Base-by-base conservation (phyloP, 306 rosid genomes). In the Quercus mongolica region DNA sequence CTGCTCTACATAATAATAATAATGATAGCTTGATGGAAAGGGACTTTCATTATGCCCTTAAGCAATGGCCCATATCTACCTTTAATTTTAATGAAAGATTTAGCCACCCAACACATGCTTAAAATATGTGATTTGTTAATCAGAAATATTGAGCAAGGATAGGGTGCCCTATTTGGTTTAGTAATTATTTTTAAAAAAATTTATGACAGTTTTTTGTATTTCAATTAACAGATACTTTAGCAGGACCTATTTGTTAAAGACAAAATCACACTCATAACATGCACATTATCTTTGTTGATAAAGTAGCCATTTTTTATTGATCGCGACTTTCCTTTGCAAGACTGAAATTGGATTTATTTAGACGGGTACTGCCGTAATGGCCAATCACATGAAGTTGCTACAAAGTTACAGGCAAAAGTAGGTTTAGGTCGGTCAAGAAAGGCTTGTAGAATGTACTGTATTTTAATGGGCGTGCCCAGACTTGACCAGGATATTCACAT, bases 1-100 rank as follows among this genome's bases (percentile, higher is more conserved):
- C 73, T 70, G 38, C 82, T 52, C 75, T 38, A 71, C 83, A 78
- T 7, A 67, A 49, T 49, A 46, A 44, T 44, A 18, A 67, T 76
- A 68, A 77, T 77, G 68, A 61, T 81, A n/a, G 78, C 46, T 69
- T 54, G 19, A 25, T 72, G 18, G 82, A 84, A 73, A 23, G 61
- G 25, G 63, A 57, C 80, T 26, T 20, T 20, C 31, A 15, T 51
- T 35, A 35, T 12, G 44, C 9, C 23, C 4, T 51, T n/a, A 54
- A 68, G 68, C 28, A 59, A 73, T 19, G 38, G 59, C 21, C 67
- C 41, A 52, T 31, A 20, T 79, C 75, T 51, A 56, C 30, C n/a
- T 54, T 46, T 52, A 23, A 33, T 33, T 21, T 52, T 31, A 33
- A 4, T 17, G 1, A 13, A 46, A 59, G 30, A 56, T 31, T 46